These are phyloP conservation scores for Lyophyllum decastes DNA, from an alignment of 768 basidiomycete genomes.

Conservation along the genomic window DNA sequence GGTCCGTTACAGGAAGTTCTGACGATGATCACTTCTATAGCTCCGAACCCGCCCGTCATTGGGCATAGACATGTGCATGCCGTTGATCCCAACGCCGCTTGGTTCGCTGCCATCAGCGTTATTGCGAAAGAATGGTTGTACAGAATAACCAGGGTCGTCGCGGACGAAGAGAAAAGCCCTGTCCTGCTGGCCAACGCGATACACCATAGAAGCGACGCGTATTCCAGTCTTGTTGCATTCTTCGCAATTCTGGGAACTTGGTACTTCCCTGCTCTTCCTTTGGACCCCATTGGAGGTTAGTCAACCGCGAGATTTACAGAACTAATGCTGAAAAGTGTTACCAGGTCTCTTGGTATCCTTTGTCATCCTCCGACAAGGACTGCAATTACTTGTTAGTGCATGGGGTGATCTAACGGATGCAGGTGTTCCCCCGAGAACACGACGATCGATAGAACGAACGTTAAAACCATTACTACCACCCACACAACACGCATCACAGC, in stretches of 20 bases:
- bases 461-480: constrained; percentile 53
- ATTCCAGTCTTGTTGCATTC: constrained; percentile 89
- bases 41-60: constrained; percentile 51
- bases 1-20: constrained; percentile 68
- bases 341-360: constrained; percentile 86
- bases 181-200: constrained; percentile 95
- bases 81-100: constrained; percentile 93
- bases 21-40: constrained; percentile 52
- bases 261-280: constrained; percentile 79
- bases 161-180: constrained; percentile 86
- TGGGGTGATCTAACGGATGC: constrained; percentile 85
- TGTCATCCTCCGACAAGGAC: constrained; percentile 82
- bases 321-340: background rate
- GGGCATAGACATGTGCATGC: constrained; percentile 60
- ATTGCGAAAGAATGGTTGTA: constrained; percentile 93
- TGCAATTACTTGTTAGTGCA: constrained; percentile 64
- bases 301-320: background rate
- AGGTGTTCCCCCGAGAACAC: constrained; percentile 62
- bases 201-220: constrained; percentile 97
- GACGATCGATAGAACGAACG: constrained; percentile 50
- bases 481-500: constrained; percentile 26
- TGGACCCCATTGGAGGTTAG: constrained; percentile 93
- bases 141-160: constrained; percentile 84
- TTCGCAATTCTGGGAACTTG: constrained; percentile 91
- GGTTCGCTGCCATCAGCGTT: constrained; percentile 88